Evolutionary conservation across 2,329 filamentous ascomycete species (phyloP).

Genomic region (Colletotrichum tabaci): DNA sequence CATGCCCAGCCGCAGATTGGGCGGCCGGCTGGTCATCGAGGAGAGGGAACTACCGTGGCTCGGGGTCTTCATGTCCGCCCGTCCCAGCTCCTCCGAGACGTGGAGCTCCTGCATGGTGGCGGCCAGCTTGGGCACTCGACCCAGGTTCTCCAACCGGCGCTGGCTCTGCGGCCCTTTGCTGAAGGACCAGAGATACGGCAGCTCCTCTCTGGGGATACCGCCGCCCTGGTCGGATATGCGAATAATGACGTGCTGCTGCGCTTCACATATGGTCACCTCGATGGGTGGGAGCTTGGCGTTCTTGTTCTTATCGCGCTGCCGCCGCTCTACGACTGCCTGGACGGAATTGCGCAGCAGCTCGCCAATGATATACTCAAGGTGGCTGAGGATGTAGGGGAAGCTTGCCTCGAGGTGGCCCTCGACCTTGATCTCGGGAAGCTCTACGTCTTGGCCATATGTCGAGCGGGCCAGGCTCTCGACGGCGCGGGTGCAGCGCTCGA

Average conservation of each 20-base stretch:
- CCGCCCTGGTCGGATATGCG: slow-evolving; percentile 96
- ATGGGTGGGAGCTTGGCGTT: slow-evolving; percentile 74
- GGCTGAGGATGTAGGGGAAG: slow-evolving; percentile 96
- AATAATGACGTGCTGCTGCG: slow-evolving; percentile 94
- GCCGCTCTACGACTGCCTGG: slow-evolving; percentile 88
- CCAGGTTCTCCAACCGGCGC: slow-evolving; percentile 86
- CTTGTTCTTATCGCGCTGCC: slow-evolving; percentile 58
- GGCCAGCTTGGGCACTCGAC: slow-evolving; percentile 89
- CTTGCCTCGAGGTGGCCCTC: slow-evolving; percentile 89
- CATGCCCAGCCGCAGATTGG: slow-evolving; percentile 91
- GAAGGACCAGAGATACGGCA: slow-evolving; percentile 97
- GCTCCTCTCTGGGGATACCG: slow-evolving; percentile 86
- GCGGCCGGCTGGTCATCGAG: slow-evolving; percentile 85
- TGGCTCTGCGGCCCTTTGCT: slow-evolving; percentile 89
- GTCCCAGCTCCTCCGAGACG: slow-evolving; percentile 59
- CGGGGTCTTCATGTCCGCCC: slow-evolving; percentile 59
- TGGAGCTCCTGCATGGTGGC: slow-evolving; percentile 92
- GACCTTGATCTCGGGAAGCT: slow-evolving; percentile 85
- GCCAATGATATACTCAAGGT: slow-evolving; percentile 97
- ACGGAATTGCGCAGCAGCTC: slow-evolving; percentile 96
- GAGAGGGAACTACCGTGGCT: slow-evolving; percentile 77
- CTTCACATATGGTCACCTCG: slow-evolving; percentile 94
- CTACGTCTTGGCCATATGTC: slow-evolving; percentile 79
- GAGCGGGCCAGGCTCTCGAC: slow-evolving; percentile 81
- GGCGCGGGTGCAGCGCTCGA: slow-evolving; percentile 84